Percentiles rank a stretch among this genome's conserved stretches.
These are phyloP conservation scores for Ceratocystis ficicola DNA, from an alignment of 2,329 filamentous ascomycete species.

Conservation along the genomic window DNA sequence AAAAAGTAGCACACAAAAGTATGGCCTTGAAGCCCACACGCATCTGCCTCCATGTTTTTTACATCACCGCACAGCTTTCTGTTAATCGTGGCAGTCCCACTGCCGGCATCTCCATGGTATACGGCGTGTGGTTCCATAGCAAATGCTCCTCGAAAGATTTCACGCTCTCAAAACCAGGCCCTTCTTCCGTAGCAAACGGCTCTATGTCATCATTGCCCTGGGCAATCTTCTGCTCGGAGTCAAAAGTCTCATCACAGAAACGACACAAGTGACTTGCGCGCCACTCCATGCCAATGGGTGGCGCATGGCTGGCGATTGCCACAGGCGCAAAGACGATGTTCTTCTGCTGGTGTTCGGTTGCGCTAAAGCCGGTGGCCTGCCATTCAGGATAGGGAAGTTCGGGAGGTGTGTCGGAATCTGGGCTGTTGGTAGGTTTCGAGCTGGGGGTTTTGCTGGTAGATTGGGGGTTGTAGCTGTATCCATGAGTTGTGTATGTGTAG, in stretches of 20 bases:
- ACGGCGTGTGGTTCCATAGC: conserved; percentile 41
- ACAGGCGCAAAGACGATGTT: conserved; percentile 45
- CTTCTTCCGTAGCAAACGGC: conserved; percentile 38
- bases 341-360: conserved; percentile 36
- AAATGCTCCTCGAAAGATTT: conserved; percentile 42
- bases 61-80: conserved; percentile 39
- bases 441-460: conserved; percentile 5
- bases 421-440: conserved; percentile 7
- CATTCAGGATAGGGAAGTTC: conserved; percentile 32
- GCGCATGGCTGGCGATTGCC: conserved; percentile 46
- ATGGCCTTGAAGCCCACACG: not conserved
- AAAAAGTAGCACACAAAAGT: not conserved
- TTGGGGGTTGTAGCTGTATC: conserved; percentile 4
- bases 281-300: conserved; percentile 41
- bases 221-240: conserved; percentile 34
- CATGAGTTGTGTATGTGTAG: not conserved
- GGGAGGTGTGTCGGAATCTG: conserved; percentile 26
- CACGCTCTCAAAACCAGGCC: conserved; percentile 39
- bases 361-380: conserved; percentile 38
- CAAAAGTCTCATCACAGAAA: conserved; percentile 42
- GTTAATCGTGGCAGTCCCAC: conserved; percentile 29
- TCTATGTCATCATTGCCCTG: conserved; percentile 40
- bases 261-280: conserved; percentile 42
- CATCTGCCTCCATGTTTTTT: conserved; percentile 20
- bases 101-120: conserved; percentile 27